Evolutionary conservation across 2,329 filamentous ascomycete species (phyloP).

Genomic region (Aspergillus sp.): DNA sequence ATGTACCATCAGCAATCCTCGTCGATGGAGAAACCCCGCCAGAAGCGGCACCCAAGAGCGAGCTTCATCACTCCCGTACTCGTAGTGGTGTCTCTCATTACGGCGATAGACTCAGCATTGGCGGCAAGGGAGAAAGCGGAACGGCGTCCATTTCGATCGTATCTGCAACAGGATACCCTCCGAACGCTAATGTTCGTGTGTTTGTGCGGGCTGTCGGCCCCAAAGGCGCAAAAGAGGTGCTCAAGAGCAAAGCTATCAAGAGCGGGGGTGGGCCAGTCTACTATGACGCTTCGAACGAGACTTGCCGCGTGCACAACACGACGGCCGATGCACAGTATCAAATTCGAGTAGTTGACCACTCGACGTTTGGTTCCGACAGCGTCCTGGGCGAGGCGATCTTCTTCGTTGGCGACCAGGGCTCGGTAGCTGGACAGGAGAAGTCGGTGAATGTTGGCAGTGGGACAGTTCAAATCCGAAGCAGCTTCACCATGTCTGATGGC

Average conservation of each 20-base stretch:
- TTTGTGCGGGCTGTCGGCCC: conserved; percentile 68
- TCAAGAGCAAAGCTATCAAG: conserved; percentile 93
- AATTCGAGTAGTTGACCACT: conserved; percentile 81
- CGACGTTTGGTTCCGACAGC: conserved; percentile 81
- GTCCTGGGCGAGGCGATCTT: conserved; percentile 85
- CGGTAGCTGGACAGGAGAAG: conserved; percentile 69
- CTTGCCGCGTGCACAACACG: conserved; percentile 73
- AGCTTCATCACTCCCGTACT: conserved; percentile 50
- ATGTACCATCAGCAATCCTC: conserved; percentile 30
- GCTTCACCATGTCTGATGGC: conserved; percentile 63
- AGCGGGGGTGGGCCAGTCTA: conserved; percentile 64
- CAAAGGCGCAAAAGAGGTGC: conserved; percentile 74
- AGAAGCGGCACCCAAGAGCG: conserved; percentile 27
- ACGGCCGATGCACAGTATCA: conserved; percentile 85
- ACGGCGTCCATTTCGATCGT: conserved; percentile 80
- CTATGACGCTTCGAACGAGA: conserved; percentile 70
- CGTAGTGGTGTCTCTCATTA: conserved; percentile 56
- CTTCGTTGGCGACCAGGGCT: conserved; percentile 81
- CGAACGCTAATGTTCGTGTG: conserved; percentile 78
- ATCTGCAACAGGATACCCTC: conserved; percentile 76
- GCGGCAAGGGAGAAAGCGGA: conserved; percentile 66
- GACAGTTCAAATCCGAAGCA: conserved; percentile 72
- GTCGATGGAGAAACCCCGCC: conserved; percentile 32
- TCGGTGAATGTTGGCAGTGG: conserved; percentile 74
- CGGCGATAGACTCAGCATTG: conserved; percentile 56